Percentiles rank a stretch among this genome's conserved stretches.
Evolutionary conservation across 2,329 filamentous ascomycete genomes (phyloP).

Genomic region (Kalaharituber pfeilii): DNA sequence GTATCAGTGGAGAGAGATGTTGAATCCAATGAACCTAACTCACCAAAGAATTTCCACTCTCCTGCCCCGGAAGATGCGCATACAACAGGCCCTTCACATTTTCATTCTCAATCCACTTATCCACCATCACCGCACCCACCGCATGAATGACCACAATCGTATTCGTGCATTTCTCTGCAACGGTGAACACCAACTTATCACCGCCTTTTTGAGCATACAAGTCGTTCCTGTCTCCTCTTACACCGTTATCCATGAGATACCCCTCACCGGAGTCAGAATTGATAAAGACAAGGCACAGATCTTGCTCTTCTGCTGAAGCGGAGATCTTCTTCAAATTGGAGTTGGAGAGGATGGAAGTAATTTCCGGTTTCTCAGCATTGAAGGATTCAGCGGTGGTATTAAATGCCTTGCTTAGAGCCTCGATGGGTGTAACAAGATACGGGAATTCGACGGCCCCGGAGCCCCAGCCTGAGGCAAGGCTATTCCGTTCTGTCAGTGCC

Average conservation of each 20-base stretch:
- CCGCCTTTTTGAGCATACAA: constrained; percentile 57
- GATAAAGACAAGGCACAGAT: constrained; percentile 72
- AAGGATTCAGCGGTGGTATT: constrained; percentile 25
- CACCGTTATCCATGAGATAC: constrained; percentile 42
- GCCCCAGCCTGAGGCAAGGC: constrained; percentile 67
- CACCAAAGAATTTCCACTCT: constrained; percentile 68
- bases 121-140: constrained; percentile 65
- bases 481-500: no score
- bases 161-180: constrained; percentile 47
- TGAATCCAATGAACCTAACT: no score
- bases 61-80: constrained; percentile 73
- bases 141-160: constrained; percentile 77
- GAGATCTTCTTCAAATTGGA: constrained; percentile 32
- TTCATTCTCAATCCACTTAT: constrained; percentile 61
- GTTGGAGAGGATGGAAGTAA: constrained; percentile 35
- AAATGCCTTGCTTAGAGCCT: constrained; percentile 43
- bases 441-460: constrained; percentile 73
- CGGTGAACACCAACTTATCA: constrained; percentile 55
- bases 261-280: constrained; percentile 78
- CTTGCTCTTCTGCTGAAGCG: constrained; percentile 37
- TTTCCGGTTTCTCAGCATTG: constrained; percentile 37
- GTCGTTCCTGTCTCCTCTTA: constrained; percentile 64
- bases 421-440: constrained; percentile 57
- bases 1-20: no score
- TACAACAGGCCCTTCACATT: constrained; percentile 63